Conservation (phyloP, 768 basidiomycete species). For the Postia placenta region DNA sequence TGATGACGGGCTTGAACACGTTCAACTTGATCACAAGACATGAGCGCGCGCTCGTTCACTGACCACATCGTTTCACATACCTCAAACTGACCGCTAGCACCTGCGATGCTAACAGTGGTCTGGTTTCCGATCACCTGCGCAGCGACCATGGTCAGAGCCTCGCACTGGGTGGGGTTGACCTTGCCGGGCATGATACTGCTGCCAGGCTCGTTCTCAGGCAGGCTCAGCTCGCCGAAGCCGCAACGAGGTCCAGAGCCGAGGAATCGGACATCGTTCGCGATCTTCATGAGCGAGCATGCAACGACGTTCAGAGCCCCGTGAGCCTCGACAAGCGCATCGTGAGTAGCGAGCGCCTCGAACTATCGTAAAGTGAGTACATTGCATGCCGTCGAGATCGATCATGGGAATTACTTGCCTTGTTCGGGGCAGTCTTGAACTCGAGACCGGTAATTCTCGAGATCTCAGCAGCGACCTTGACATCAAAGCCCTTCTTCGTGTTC, state of each 20-base stretch:
- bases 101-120: slow-evolving; percentile 85
- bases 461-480: slow-evolving; percentile 88
- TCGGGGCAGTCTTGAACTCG: slow-evolving; percentile 93
- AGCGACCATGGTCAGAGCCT: slow-evolving; percentile 97
- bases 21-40: slow-evolving; percentile 58
- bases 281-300: slow-evolving; percentile 98
- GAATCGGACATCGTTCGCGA: slow-evolving; percentile 98
- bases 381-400: background rate
- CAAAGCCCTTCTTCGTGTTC: slow-evolving; percentile 96
- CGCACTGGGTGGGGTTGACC: slow-evolving; percentile 99
- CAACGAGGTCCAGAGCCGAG: slow-evolving; percentile 97
- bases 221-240: slow-evolving; percentile 87
- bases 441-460: slow-evolving; percentile 89
- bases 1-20: slow-evolving; percentile 98
- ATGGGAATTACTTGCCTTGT: slow-evolving; percentile 57
- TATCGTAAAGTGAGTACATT: slow-evolving; percentile 87
- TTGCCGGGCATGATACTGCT: slow-evolving; percentile 99
- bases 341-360: slow-evolving; percentile 98
- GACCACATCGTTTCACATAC: slow-evolving; percentile 36
- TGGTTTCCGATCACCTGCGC: slow-evolving; percentile 99
- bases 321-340: slow-evolving; percentile 96
- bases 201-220: slow-evolving; percentile 98
- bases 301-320: slow-evolving; percentile 95
- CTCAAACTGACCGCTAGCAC: slow-evolving; percentile 96
- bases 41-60: background rate